phyloP scores from a whole-genome alignment of 2,329 filamentous ascomycete genomes.

The Talaromyces sp. region DNA sequence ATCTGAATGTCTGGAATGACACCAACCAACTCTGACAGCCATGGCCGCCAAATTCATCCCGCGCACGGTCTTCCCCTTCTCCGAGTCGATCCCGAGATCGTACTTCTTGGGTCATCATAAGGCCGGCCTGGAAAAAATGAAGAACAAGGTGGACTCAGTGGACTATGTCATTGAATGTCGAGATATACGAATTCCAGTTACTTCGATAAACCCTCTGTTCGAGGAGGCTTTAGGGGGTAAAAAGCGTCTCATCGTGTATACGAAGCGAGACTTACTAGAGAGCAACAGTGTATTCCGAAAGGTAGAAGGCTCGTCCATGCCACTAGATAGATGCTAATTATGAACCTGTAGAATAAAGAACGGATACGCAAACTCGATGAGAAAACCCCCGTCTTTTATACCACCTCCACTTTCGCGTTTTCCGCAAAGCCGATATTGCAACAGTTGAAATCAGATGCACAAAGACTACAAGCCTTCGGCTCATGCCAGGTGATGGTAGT shows the following conservation, averaged over 20 bases:
- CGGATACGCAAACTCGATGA: slow-evolving; percentile 29
- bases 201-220: slow-evolving; percentile 84
- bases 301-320: slow-evolving; percentile 23
- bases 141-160: slow-evolving; percentile 70
- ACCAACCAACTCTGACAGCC: not conserved
- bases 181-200: slow-evolving; percentile 84
- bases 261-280: slow-evolving; percentile 73
- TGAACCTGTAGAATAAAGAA: slow-evolving; percentile 23
- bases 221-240: slow-evolving; percentile 69
- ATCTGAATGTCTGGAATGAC: not conserved
- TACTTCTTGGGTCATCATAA: slow-evolving; percentile 95
- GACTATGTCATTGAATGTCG: slow-evolving; percentile 91
- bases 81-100: slow-evolving; percentile 72
- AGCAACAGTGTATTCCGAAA: slow-evolving; percentile 35
- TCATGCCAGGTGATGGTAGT: slow-evolving; percentile 84
- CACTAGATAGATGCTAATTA: not conserved
- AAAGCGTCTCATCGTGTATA: slow-evolving; percentile 80
- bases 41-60: slow-evolving; percentile 57
- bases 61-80: slow-evolving; percentile 65
- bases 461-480: slow-evolving; percentile 51
- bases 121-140: slow-evolving; percentile 76
- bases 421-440: slow-evolving; percentile 29
- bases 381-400: slow-evolving; percentile 31
- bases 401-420: slow-evolving; percentile 25
- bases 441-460: slow-evolving; percentile 25